Base-by-base conservation (phyloP, 345 rosid genomes). In the Hevea brasiliensis region DNA sequence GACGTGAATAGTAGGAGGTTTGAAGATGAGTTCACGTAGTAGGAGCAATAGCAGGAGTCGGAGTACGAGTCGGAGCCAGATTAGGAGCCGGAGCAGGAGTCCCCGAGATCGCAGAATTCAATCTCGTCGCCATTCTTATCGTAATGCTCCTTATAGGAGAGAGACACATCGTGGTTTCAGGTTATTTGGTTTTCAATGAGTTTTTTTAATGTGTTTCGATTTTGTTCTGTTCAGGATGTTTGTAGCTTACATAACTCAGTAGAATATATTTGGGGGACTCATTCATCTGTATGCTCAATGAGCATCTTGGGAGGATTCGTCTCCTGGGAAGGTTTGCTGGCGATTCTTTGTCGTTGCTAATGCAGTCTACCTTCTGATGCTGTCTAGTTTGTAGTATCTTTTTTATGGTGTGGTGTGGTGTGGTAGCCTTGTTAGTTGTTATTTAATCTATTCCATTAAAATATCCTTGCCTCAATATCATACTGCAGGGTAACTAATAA, bases 81-180 rank as follows among this genome's bases (percentile, higher is more conserved):
- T 68, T 51, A 62, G 76, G 60, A 72, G 76, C 74, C 13, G 65
- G 65, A 70, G 74, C 65, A 56, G 65, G 65, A 70, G 74, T 17
- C 84, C 84, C 5, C 45, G 71, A 68, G 81, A 81, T 78, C 77
- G 53, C 50, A 78, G 72, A 65, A 72, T 78, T 27, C 79, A 79
- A 50, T 81, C 82, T 72, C 74, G 47, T 8, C 79, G 67, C 24
- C 40, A 40, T 78, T 72, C 79, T 47, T 67, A 81, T 68, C 79
- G 72, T 4, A 72, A 78, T 47, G 75, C 70, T 27, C 82, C 82
- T 64, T 58, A 48, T 32, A 67, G 81, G 55, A 77, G 84, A 51
- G 84, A 81, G 13, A 63, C 78, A 48, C 82, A 72, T 58, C 81
- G 74, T 20, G 75, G 79, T 55, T 78, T 75, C 81, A 81, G 84